These are phyloP conservation scores for Curvularia sp. DNA, from an alignment of 2,329 filamentous ascomycete species.

Conservation along the genomic window DNA sequence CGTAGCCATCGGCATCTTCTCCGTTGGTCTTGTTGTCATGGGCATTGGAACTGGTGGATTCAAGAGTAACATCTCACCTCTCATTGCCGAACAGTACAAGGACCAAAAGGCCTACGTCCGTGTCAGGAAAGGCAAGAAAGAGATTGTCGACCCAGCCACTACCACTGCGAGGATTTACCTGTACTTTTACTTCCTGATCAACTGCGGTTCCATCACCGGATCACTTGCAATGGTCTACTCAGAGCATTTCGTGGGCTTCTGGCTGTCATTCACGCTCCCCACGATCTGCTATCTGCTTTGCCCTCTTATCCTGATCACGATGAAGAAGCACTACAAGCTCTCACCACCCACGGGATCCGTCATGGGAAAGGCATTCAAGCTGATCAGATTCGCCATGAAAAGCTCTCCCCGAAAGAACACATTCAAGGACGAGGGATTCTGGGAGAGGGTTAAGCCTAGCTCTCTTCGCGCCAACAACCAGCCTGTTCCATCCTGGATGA, in stretches of 20 bases:
- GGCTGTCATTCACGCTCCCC: constrained; percentile 72
- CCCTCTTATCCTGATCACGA: constrained; percentile 63
- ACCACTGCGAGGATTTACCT: constrained; percentile 70
- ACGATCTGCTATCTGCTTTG: constrained; percentile 68
- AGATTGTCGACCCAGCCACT: constrained; percentile 70
- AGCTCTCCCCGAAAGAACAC: constrained; percentile 31
- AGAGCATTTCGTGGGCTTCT: constrained; percentile 63
- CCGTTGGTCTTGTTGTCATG: constrained; percentile 66
- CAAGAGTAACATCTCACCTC: constrained; percentile 68
- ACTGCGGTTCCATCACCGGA: constrained; percentile 49
- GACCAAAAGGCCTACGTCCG: constrained; percentile 40
- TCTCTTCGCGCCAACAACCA: constrained; percentile 44
- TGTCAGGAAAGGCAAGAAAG: constrained; percentile 54
- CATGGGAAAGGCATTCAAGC: constrained; percentile 68
- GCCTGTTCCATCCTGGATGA: constrained; percentile 72
- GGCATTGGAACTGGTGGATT: constrained; percentile 73
- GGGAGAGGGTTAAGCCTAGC: constrained; percentile 69
- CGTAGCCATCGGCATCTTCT: constrained; percentile 61
- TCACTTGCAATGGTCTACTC: constrained; percentile 50
- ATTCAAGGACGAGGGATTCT: constrained; percentile 55
- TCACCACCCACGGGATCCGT: constrained; percentile 75
- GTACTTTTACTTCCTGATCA: constrained; percentile 46
- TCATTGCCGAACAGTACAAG: constrained; percentile 65
- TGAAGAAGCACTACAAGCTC: constrained; percentile 70
- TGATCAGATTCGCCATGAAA: constrained; percentile 60